Conservation (phyloP, 495 filamentous ascomycete genomes). For the Emericellopsis terricola region DNA sequence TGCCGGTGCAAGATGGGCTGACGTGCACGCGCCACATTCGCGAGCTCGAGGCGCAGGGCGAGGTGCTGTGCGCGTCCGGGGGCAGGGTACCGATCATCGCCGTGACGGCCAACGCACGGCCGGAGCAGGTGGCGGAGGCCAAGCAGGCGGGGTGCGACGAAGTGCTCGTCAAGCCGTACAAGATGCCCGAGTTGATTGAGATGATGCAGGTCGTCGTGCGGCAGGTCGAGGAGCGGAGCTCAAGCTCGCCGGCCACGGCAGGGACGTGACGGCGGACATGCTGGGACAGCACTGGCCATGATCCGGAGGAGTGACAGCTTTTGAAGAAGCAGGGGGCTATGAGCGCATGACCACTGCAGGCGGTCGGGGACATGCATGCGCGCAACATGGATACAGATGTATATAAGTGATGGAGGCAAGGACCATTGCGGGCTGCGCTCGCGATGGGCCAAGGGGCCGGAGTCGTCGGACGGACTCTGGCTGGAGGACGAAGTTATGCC, state of each 20-base stretch:
- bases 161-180: conserved; percentile 26
- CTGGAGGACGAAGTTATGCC: no score
- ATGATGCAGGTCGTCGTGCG: conserved; percentile 27
- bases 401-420: no score
- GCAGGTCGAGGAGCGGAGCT: not conserved
- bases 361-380: no score
- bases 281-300: no score
- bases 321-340: no score
- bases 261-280: no score
- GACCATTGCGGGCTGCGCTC: no score
- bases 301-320: no score
- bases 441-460: no score
- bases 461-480: no score
- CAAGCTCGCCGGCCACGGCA: not conserved
- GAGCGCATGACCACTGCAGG: no score
- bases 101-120: conserved; percentile 57
- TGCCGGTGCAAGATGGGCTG: conserved; percentile 71
- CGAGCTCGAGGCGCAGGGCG: conserved; percentile 33
- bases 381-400: no score
- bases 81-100: conserved; percentile 56
- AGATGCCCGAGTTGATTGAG: conserved; percentile 26
- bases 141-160: conserved; percentile 39
- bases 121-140: conserved; percentile 47
- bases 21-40: conserved; percentile 50
- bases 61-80: conserved; percentile 13